phyloP scores from a whole-genome alignment of 2,329 filamentous ascomycete species.

The Polytolypa hystricis region DNA sequence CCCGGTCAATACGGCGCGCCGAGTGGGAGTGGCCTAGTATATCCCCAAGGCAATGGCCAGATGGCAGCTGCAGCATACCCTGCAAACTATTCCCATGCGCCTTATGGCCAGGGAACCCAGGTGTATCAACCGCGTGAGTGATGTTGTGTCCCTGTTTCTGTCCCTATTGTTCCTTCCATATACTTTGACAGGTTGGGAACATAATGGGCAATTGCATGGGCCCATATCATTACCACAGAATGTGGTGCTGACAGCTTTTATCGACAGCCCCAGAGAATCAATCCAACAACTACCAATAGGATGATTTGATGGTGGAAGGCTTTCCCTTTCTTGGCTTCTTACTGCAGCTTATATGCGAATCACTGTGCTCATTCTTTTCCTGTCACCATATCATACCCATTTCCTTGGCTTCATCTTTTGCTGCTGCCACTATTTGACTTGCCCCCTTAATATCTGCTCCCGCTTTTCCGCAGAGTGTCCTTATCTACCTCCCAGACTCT shows the following conservation, averaged over 20 bases:
- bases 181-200: constrained; percentile 1
- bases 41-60: constrained; percentile 37
- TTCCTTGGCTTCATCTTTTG: too few species aligned
- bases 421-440: too few species aligned
- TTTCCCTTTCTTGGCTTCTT: neutral
- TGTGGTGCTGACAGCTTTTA: constrained; percentile 19
- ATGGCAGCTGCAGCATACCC: constrained; percentile 31
- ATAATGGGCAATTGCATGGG: constrained; percentile 5
- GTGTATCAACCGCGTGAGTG: constrained; percentile 40
- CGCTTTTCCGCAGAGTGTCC: too few species aligned
- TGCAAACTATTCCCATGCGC: constrained; percentile 40
- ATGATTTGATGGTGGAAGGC: constrained; percentile 5
- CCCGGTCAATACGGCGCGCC: constrained; percentile 52
- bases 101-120: constrained; percentile 39
- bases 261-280: constrained; percentile 20
- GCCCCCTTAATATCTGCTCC: too few species aligned
- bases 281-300: constrained; percentile 19
- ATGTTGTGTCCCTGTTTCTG: constrained; percentile 11
- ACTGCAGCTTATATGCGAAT: neutral
- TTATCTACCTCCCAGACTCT: too few species aligned
- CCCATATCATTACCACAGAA: constrained; percentile 14
- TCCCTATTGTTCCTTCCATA: neutral
- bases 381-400: too few species aligned
- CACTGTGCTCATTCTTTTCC: too few species aligned
- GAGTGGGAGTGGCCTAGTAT: constrained; percentile 36